Base-by-base conservation (phyloP, 192 early-diverging fungal genomes). In the Podila epicladia region DNA sequence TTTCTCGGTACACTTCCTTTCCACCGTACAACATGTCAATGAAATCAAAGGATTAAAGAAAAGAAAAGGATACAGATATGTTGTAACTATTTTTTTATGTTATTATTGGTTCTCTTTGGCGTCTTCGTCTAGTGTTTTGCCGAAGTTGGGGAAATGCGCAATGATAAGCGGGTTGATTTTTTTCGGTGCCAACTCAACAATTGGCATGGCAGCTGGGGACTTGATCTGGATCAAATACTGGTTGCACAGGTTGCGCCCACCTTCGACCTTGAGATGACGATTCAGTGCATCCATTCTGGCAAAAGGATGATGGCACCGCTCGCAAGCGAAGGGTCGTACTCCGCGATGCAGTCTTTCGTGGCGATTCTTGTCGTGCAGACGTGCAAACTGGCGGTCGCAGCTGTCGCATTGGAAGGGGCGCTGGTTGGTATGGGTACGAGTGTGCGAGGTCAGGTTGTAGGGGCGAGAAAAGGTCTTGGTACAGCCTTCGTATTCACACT, bases 321-420 rank as follows among this genome's bases (percentile, higher is more conserved):
- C 82, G 74, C 94, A 95, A 11, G 87, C 89, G 82, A 91, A 90
- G 1, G 94, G 94, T 65, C 90, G 86, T 64, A 92, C 91, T 41
- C 94, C 94, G 5, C 93, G 90, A 69, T 95, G 94, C 33, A 94
- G 78, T 68, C 92, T 91, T 82, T 92, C 90, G 64, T 95, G 94
- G 37, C 97, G 90, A 80, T 95, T 97, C 51, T 97, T 87, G 83
- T 98, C 97, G 77, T 98, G 96, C 64, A 95, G 92, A 19, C 97
- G 88, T 26, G 95, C 92, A 87, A 98, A 98, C 12, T 88, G 83
- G 35, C 90, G 86, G 3, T 90, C 84, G 83, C 97, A 98, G 85
- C 90, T 92, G 29, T 82, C 77, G 62, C 94, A 96, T 58, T 82
- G 76, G 75, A 87, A 93, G 31, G 94, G 94, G 3, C 93, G 89